These are phyloP conservation scores for Apiospora kogelbergensis DNA, from an alignment of 2,329 filamentous ascomycete species.

Conservation along the genomic window DNA sequence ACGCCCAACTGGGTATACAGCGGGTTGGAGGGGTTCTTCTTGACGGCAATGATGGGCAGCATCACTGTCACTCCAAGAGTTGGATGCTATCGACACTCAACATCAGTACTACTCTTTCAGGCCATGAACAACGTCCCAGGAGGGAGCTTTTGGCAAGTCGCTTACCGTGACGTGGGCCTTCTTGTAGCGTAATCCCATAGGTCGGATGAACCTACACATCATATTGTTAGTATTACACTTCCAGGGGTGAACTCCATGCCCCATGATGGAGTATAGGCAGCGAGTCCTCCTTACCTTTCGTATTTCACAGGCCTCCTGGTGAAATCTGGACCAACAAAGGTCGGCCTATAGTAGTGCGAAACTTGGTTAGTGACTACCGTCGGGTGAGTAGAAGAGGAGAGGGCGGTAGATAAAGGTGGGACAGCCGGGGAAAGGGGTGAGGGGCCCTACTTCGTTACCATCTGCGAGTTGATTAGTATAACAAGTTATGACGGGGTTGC, in stretches of 20 bases:
- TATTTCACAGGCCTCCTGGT: slow-evolving; percentile 72
- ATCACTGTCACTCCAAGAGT: slow-evolving; percentile 76
- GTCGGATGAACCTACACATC: slow-evolving; percentile 35
- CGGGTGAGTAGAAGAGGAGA: background rate
- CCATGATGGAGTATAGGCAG: too few relatives aligned
- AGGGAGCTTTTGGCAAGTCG: background rate
- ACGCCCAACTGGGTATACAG: slow-evolving; percentile 93
- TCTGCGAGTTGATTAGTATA: too few relatives aligned
- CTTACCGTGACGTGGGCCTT: slow-evolving; percentile 65
- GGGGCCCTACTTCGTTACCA: slow-evolving; percentile 49
- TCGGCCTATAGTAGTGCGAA: slow-evolving; percentile 45
- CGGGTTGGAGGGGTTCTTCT: slow-evolving; percentile 78
- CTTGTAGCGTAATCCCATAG: slow-evolving; percentile 61
- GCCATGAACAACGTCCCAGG: too few relatives aligned
- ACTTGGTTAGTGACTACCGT: background rate
- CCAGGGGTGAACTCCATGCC: too few relatives aligned
- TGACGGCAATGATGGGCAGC: slow-evolving; percentile 70
- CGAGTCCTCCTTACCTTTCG: too few relatives aligned
- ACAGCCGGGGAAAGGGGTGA: background rate
- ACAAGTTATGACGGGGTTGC: too few relatives aligned
- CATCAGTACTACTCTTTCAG: background rate
- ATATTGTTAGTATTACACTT: background rate
- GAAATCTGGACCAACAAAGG: slow-evolving; percentile 69
- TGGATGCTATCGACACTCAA: background rate
- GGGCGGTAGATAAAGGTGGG: background rate